These are phyloP conservation scores for Pseudogymnoascus sp. DNA, from an alignment of 2,329 filamentous ascomycete genomes.

Conservation along the genomic window DNA sequence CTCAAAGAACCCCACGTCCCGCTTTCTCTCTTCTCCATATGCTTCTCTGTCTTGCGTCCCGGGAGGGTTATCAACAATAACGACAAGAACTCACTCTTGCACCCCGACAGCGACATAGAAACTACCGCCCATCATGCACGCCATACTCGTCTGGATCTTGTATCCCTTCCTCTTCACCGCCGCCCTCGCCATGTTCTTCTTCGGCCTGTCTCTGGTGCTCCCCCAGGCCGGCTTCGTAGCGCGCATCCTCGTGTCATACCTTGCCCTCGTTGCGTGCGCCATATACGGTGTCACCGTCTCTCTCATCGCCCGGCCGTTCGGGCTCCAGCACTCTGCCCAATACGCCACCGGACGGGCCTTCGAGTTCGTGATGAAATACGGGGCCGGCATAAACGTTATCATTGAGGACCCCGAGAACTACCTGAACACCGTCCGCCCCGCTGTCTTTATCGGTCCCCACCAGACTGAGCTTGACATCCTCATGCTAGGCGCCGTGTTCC, in stretches of 20 bases:
- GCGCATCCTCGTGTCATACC: constrained; percentile 59
- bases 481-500: constrained; percentile 83
- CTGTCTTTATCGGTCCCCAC: constrained; percentile 90
- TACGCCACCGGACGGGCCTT: constrained; percentile 77
- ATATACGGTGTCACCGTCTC: constrained; percentile 71
- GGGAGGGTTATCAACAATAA: constrained; percentile 4
- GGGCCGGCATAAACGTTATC: constrained; percentile 72
- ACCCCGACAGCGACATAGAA: neutral
- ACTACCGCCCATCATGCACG: neutral
- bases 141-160: constrained; percentile 24
- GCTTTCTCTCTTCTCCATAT: neutral
- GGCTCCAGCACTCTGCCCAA: constrained; percentile 71
- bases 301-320: constrained; percentile 61
- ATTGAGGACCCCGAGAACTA: constrained; percentile 60
- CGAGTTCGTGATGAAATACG: constrained; percentile 67
- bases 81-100: neutral
- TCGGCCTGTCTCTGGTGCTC: constrained; percentile 51
- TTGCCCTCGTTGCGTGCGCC: constrained; percentile 53
- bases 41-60: constrained; percentile 5
- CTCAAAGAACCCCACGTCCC: neutral
- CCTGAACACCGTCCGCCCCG: constrained; percentile 56
- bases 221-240: constrained; percentile 61
- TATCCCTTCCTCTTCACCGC: constrained; percentile 47
- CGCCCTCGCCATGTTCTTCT: constrained; percentile 49
- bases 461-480: constrained; percentile 94